Evolutionary conservation across 2,329 filamentous ascomycete species (phyloP).

Genomic region (Aspergillus sergii): DNA sequence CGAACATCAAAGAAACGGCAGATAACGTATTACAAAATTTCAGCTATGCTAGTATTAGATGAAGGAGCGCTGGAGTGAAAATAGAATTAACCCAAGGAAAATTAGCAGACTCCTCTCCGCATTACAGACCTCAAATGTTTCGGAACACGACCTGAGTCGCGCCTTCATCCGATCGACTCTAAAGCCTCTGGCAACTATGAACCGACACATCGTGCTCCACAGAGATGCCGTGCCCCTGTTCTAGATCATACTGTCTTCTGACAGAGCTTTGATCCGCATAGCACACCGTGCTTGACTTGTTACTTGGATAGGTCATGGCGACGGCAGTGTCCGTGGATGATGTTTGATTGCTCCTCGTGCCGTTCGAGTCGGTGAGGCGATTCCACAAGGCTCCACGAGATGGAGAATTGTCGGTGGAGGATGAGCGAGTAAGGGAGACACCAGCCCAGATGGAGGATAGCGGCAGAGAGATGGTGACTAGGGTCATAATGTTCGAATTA

Average conservation of each 20-base stretch:
- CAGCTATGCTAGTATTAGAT: neutral
- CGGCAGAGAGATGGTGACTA: conserved; percentile 65
- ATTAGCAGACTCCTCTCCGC: too few species aligned
- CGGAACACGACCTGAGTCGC: too few species aligned
- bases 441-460: conserved; percentile 69
- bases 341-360: conserved; percentile 16
- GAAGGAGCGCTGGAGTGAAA: neutral
- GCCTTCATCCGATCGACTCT: neutral
- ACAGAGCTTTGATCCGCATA: conserved; percentile 26
- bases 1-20: neutral
- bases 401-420: conserved; percentile 6
- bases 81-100: neutral
- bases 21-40: neutral
- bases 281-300: conserved; percentile 29
- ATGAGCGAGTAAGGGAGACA: conserved; percentile 30
- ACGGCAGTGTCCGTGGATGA: neutral
- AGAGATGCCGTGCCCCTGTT: conserved; percentile 26
- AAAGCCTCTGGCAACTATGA: conserved; percentile 15
- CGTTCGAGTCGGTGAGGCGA: conserved; percentile 23
- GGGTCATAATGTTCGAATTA: conserved; percentile 57
- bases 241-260: conserved; percentile 21
- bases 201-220: conserved; percentile 36
- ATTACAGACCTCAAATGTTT: too few species aligned
- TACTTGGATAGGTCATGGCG: conserved; percentile 17
- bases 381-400: conserved; percentile 32